Conservation (phyloP, 441 rosid genomes). For the Gossypium lobatum region DNA sequence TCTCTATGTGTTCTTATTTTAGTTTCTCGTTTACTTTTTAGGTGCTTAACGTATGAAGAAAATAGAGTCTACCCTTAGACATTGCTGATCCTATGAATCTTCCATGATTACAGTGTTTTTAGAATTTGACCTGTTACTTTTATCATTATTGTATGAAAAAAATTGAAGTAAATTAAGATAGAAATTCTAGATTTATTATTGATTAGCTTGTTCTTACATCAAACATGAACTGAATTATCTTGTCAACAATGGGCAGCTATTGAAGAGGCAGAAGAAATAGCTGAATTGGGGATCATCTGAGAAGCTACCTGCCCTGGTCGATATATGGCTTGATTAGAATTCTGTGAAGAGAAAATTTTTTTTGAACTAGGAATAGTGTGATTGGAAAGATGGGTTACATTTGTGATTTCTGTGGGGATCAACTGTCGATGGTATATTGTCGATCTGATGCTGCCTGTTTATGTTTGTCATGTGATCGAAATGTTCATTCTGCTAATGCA, state of each 20-base stretch:
- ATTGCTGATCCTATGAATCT: slow-evolving; percentile 2
- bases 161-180: background rate
- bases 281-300: background rate
- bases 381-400: slow-evolving; percentile 62
- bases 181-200: background rate
- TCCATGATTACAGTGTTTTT: slow-evolving; percentile 4
- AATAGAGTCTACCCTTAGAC: background rate
- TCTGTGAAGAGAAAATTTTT: background rate
- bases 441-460: slow-evolving; percentile 90
- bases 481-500: slow-evolving; percentile 92
- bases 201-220: slow-evolving; percentile 3
- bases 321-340: slow-evolving; percentile 8
- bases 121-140: background rate
- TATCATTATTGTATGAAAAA: background rate
- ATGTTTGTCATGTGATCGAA: slow-evolving; percentile 89
- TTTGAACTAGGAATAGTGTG: background rate
- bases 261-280: slow-evolving; percentile 18
- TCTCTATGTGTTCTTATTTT: background rate
- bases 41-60: background rate
- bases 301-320: slow-evolving; percentile 19
- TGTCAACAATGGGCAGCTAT: background rate
- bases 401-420: slow-evolving; percentile 92
- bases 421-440: slow-evolving; percentile 91
- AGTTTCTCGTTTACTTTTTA: background rate
- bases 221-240: background rate